Conservation (phyloP, 2,329 filamentous ascomycete genomes). For the Thielaviopsis musarum region DNA sequence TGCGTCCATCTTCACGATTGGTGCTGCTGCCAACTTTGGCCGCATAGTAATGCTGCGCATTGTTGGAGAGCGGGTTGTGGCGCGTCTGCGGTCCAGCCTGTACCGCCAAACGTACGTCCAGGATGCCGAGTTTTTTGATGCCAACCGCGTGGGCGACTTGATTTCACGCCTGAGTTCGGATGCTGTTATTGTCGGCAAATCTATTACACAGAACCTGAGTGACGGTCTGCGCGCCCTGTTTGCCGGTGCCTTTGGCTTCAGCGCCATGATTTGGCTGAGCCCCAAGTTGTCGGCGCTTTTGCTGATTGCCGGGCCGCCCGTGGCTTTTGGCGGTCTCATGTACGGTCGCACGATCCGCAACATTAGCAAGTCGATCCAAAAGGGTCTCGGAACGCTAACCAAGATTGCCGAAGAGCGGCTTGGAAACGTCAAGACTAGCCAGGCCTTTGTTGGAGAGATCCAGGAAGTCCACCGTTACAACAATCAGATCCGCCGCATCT, state of each 20-base stretch:
- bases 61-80: constrained; percentile 87
- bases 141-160: constrained; percentile 87
- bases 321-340: constrained; percentile 78
- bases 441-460: constrained; percentile 87
- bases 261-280: constrained; percentile 91
- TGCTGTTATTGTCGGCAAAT: constrained; percentile 95
- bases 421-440: constrained; percentile 89
- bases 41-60: constrained; percentile 86
- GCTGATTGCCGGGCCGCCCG: constrained; percentile 72
- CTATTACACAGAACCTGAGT: constrained; percentile 92
- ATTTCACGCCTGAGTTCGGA: constrained; percentile 93
- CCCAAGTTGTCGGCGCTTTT: constrained; percentile 78
- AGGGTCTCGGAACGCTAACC: constrained; percentile 78
- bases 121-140: constrained; percentile 97
- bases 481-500: constrained; percentile 79
- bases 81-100: constrained; percentile 71
- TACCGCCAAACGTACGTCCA: constrained; percentile 91
- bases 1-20: constrained; percentile 58
- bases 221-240: constrained; percentile 87
- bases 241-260: constrained; percentile 76
- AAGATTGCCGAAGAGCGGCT: constrained; percentile 98
- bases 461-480: constrained; percentile 88
- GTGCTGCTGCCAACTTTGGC: constrained; percentile 82
- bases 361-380: constrained; percentile 81
- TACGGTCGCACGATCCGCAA: constrained; percentile 82